phyloP scores from a whole-genome alignment of 805 yeast species.

The Cyberlindnera maritima region DNA sequence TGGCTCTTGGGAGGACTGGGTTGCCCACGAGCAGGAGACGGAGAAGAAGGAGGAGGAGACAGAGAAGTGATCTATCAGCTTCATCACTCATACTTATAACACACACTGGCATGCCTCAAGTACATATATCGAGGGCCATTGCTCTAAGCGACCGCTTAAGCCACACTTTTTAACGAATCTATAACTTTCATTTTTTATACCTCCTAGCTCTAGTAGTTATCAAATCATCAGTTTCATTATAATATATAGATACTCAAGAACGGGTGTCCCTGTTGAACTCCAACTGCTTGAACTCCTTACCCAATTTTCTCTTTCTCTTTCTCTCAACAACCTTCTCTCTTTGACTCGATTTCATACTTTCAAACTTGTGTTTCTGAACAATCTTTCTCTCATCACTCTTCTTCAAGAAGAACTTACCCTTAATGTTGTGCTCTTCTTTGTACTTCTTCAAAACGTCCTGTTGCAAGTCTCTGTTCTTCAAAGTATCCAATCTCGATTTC shows the following conservation, averaged over 20 bases:
- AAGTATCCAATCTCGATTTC: constrained; percentile 61
- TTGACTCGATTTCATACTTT: constrained; percentile 65
- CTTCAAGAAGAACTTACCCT: constrained; percentile 60
- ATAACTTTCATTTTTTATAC: background rate
- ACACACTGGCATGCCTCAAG: too few species aligned
- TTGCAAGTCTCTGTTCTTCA: constrained; percentile 75
- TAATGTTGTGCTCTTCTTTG: constrained; percentile 46
- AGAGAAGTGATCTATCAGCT: background rate
- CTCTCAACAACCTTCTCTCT: constrained; percentile 82
- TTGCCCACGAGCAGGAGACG: constrained; percentile 32
- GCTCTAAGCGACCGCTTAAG: too few species aligned
- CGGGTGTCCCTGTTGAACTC: constrained; percentile 30
- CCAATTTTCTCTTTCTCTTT: constrained; percentile 80
- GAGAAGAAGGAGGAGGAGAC: constrained; percentile 3
- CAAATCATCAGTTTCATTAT: background rate
- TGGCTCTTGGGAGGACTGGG: constrained; percentile 91
- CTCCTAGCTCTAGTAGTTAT: too few species aligned
- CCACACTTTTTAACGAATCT: too few species aligned
- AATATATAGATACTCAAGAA: background rate
- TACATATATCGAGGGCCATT: too few species aligned
- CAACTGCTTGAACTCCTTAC: constrained; percentile 67
- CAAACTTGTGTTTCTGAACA: constrained; percentile 75
- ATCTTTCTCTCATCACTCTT: constrained; percentile 69
- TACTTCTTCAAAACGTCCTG: constrained; percentile 58
- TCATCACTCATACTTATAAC: background rate